Percentiles rank a stretch among this genome's conserved stretches.
phyloP scores from a whole-genome alignment of 805 yeast genomes.

The Candida golubevii region DNA sequence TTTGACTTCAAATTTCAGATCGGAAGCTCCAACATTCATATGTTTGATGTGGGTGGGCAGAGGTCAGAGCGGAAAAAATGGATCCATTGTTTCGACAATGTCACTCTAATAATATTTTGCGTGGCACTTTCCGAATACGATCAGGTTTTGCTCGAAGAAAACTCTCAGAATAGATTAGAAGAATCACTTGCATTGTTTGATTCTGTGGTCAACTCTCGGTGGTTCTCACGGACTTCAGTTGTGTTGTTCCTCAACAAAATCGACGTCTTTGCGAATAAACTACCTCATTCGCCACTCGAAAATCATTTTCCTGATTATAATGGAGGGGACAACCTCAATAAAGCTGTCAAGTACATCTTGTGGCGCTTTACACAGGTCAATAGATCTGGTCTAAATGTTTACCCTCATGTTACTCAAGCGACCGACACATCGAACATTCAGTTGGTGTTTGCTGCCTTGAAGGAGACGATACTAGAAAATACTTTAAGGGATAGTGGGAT shows the following conservation, averaged over 20 bases:
- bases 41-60: slow-evolving; percentile 91
- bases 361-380: slow-evolving; percentile 88
- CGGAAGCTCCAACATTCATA: slow-evolving; percentile 49
- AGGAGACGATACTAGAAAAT: slow-evolving; percentile 74
- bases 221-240: slow-evolving; percentile 86
- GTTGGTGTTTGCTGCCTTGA: slow-evolving; percentile 79
- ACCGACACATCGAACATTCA: slow-evolving; percentile 88
- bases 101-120: slow-evolving; percentile 83
- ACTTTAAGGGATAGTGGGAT: slow-evolving; percentile 73
- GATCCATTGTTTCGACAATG: slow-evolving; percentile 96
- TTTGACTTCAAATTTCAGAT: slow-evolving; percentile 76
- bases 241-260: slow-evolving; percentile 86
- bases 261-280: slow-evolving; percentile 82
- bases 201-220: slow-evolving; percentile 84
- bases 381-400: slow-evolving; percentile 73
- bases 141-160: slow-evolving; percentile 62
- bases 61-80: slow-evolving; percentile 93
- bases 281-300: slow-evolving; percentile 76
- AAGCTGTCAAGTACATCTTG: slow-evolving; percentile 86
- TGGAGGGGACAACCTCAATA: slow-evolving; percentile 85
- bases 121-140: slow-evolving; percentile 91
- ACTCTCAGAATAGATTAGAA: slow-evolving; percentile 25
- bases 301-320: slow-evolving; percentile 84
- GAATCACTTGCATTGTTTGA: slow-evolving; percentile 75
- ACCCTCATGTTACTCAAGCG: slow-evolving; percentile 92